These are phyloP conservation scores for Bremia lactucae DNA, from an alignment of 352 stramenopile genomes.

Conservation along the genomic window DNA sequence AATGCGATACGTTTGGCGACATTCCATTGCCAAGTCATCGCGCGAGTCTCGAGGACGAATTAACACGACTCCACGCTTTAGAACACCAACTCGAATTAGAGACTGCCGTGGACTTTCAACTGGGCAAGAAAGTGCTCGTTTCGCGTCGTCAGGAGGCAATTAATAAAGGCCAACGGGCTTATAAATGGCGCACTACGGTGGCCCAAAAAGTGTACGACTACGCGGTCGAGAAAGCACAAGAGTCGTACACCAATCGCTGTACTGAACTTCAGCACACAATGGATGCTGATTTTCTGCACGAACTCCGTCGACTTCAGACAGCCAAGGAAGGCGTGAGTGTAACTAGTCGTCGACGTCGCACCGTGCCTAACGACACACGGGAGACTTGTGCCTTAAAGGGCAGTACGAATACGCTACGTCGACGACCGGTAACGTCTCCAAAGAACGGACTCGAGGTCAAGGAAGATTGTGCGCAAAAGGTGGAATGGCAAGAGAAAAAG, in stretches of 20 bases:
- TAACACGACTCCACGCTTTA: conserved; percentile 13
- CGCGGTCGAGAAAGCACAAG: conserved; percentile 26
- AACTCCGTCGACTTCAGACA: conserved; percentile 41
- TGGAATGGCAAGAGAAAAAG: conserved; percentile 45
- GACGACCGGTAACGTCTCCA: no score
- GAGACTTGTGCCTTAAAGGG: no score
- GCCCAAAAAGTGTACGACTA: conserved; percentile 29
- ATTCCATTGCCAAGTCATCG: conserved; percentile 15
- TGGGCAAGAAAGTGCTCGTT: conserved; percentile 23
- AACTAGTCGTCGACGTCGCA: conserved; percentile 41
- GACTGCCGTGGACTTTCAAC: conserved; percentile 25
- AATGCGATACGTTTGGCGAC: conserved; percentile 11
- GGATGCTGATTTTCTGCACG: conserved; percentile 34
- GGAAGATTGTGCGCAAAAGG: conserved; percentile 21
- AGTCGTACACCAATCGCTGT: conserved; percentile 35
- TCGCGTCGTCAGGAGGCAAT: conserved; percentile 12
- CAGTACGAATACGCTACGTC: no score
- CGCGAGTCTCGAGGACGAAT: conserved; percentile 21
- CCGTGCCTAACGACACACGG: conserved; percentile 18
- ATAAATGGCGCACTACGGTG: conserved; percentile 19
- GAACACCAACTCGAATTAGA: conserved; percentile 22
- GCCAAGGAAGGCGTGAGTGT: conserved; percentile 55
- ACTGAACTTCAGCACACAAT: conserved; percentile 40
- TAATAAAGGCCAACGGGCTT: conserved; percentile 17
- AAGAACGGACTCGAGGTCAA: conserved; percentile 15